Evolutionary conservation across 1,139 yeast species (phyloP).

Genomic region (Debaryomyces singareniensis): DNA sequence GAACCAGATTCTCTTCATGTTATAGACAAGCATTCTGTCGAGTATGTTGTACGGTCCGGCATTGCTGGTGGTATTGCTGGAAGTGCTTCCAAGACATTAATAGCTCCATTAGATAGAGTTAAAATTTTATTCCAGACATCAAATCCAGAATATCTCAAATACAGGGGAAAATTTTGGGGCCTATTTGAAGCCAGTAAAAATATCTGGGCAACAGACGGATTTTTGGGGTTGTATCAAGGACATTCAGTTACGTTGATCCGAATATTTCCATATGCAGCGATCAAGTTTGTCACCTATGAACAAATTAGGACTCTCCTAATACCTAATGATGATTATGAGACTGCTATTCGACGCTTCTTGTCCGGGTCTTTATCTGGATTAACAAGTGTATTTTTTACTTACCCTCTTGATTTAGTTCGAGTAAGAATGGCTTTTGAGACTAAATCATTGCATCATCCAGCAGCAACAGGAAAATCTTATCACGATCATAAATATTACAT

Average conservation of each 20-base stretch:
- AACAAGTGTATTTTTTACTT: slow-evolving; percentile 80
- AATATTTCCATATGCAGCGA: slow-evolving; percentile 95
- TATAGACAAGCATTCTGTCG: slow-evolving; percentile 61
- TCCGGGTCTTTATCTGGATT: slow-evolving; percentile 92
- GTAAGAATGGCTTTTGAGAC: slow-evolving; percentile 92
- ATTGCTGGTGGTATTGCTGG: slow-evolving; percentile 97
- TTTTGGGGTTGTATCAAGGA: slow-evolving; percentile 83
- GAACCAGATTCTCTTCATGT: too few species aligned
- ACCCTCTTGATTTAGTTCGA: slow-evolving; percentile 85
- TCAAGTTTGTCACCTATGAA: slow-evolving; percentile 95
- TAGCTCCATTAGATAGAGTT: slow-evolving; percentile 93
- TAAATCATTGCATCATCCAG: slow-evolving; percentile 12
- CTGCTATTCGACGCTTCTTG: slow-evolving; percentile 69
- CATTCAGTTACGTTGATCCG: slow-evolving; percentile 88
- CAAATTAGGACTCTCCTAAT: slow-evolving; percentile 78
- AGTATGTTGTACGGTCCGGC: slow-evolving; percentile 78
- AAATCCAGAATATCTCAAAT: slow-evolving; percentile 79
- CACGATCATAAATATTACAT: slow-evolving; percentile 10
- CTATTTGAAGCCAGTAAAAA: slow-evolving; percentile 63
- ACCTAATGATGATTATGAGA: slow-evolving; percentile 69
- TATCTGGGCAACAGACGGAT: slow-evolving; percentile 69
- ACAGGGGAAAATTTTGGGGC: slow-evolving; percentile 77
- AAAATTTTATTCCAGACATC: slow-evolving; percentile 93
- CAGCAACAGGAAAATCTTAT: slow-evolving; percentile 6
- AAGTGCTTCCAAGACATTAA: slow-evolving; percentile 85